Conservation (phyloP, 2,329 filamentous ascomycete species). For the Penicillium paneum region DNA sequence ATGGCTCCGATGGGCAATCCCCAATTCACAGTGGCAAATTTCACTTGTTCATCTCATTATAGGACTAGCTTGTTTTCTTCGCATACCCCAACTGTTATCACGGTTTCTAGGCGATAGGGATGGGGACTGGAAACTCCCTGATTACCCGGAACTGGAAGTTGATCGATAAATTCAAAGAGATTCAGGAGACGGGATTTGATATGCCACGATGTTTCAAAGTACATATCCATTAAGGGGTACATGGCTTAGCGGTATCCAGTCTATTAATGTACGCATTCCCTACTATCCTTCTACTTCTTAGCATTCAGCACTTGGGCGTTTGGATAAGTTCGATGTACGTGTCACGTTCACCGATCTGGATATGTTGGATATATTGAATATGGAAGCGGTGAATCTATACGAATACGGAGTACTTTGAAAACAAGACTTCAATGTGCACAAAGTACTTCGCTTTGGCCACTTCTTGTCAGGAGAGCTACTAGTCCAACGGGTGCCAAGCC, state of each 20-base stretch:
- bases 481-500: neutral
- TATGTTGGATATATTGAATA: too few species aligned
- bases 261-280: neutral
- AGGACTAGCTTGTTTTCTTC: slow-evolving; percentile 13
- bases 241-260: neutral
- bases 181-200: neutral
- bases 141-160: slow-evolving; percentile 15
- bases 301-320: neutral
- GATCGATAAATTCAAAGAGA: neutral
- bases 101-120: slow-evolving; percentile 16
- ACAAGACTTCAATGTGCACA: neutral
- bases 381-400: neutral
- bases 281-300: neutral
- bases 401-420: too few species aligned
- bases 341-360: neutral
- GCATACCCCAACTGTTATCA: slow-evolving; percentile 17
- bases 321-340: neutral
- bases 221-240: neutral
- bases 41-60: slow-evolving; percentile 14
- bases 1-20: slow-evolving; percentile 14
- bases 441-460: neutral
- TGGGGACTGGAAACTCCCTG: slow-evolving; percentile 22
- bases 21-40: slow-evolving; percentile 22
- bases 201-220: neutral
- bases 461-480: neutral